Evolutionary conservation across 257 asterid species (phyloP), one percentile per base, ranked within the genome.

Genomic region (Paraleonurus japonicus): DNA sequence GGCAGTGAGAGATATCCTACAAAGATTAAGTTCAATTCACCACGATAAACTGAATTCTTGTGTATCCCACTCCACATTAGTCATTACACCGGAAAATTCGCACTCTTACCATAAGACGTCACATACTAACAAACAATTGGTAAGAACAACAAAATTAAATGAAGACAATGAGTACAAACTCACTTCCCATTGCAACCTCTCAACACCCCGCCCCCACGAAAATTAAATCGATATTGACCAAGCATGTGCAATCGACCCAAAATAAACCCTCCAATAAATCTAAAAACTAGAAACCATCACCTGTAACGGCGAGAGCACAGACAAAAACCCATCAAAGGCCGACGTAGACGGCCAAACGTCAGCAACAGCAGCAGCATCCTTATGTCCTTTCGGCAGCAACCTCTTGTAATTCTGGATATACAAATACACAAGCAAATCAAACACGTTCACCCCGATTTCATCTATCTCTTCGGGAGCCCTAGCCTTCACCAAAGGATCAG

Each of bases 321-420:
- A 95, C 74, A 95, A 78, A 72, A 86, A 87, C 1, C 99, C 97
- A 66, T 95, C 96, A 35, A 95, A 95, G 41, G 97, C 92, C 1
- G 98, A 95, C 33, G 98, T 92, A 27, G 99, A 92, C 19, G 98
- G 97, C 96, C 98, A 92, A 59, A 95, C 97, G 81, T 95, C 98
- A 19, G 98, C 99, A 3, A 95, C 97, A 2, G 99, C 92, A 22
- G 97, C 99, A 6, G 96, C 87, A 78, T 95, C 98, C 85, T 75
- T 87, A 68, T 95, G 98, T 11, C 99, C 95, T 69, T 87, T 95
- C 4, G 99, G 99, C 74, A 92, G 81, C 83, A 95, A 75, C 77
- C 98, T 84, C 83, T 89, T 94, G 69, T 94, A 94, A 70, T 85
- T 88, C 85, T 94, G 94, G 57, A 91, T 78, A 72, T 85, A 91